A percentile compares a stretch with the other conserved stretches of the same genome.
Conservation (phyloP, 257 asterid genomes). For the Solanum virginianum region DNA sequence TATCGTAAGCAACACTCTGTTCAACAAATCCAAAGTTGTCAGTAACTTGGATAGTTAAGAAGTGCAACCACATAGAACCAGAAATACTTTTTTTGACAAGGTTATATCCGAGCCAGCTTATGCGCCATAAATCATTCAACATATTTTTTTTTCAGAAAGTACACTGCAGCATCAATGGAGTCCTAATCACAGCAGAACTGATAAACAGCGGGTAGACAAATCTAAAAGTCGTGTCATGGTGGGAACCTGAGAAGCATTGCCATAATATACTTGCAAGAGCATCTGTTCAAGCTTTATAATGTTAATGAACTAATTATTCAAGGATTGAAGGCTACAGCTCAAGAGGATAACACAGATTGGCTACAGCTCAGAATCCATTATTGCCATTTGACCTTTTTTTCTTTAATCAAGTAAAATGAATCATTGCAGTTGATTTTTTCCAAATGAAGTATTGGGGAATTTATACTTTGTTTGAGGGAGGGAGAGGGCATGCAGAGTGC, state of each 20-base stretch:
- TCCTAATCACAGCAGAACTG: not conserved
- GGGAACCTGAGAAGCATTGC: not conserved
- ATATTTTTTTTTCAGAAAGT: not conserved
- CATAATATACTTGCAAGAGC: not conserved
- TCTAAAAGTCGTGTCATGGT: not conserved
- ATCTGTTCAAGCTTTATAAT: not conserved
- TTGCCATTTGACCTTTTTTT: not conserved
- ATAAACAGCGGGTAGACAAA: not conserved
- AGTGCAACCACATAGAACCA: not conserved
- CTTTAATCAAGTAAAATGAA: not conserved
- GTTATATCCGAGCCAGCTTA: not conserved
- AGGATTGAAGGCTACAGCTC: not conserved
- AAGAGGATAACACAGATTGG: not conserved
- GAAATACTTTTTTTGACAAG: not conserved
- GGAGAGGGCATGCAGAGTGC: not conserved
- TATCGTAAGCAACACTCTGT: constrained; percentile 87
- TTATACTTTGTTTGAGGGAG: not conserved
- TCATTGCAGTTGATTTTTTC: not conserved
- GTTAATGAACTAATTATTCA: not conserved
- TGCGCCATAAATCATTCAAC: not conserved
- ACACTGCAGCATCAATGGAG: not conserved
- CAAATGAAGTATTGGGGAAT: not conserved
- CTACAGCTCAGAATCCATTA: not conserved
- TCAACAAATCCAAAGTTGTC: not conserved
- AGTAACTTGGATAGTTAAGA: not conserved